Evolutionary conservation across 2,329 filamentous ascomycete genomes (phyloP), one percentile per base, ranked within the genome.

Genomic region (Hymenoscyphus scutula): DNA sequence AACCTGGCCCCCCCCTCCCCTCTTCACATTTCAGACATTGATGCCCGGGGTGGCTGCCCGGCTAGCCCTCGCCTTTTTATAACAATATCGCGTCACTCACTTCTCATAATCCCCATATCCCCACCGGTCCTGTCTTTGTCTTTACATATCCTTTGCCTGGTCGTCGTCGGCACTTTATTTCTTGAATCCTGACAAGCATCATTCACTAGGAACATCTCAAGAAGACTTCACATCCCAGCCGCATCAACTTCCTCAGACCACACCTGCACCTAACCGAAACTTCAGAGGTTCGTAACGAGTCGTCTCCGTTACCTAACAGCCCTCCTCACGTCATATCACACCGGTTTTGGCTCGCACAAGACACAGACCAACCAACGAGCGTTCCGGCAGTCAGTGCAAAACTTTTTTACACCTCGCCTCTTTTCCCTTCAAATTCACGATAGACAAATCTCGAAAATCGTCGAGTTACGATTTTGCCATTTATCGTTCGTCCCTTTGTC

Each of bases 251-350:
- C 45, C 45, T 23, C 45, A 51, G 45, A 23, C 45, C 45, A 51
- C 45, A 23, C 8, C 60, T 63, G 64, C 61, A 62, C 38, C 19
- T n/a, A 41, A 57, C 62, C 64, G 60, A 64, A 25, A 55, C 19
- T 23, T 51, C 30, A 53, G 51, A 15, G 54, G 41, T 56, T 53
- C 32, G 37, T 48, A 37, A 58, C 56, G 34, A 48, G 56, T 59
- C 23, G 58, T 61, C 63, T 55, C 60, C 65, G 65, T 66, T 66
- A 67, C 64, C 64, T 65, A 65, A 67, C 62, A 56, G 59, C 60
- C 19, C 53, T 55, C 54, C 60, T 64, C 58, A 59, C 60, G 60
- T 67, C 66, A 61, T 64, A 64, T 41, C 56, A 51, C 56, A 38
- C 55, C 56, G 38, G 37, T 13, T 29, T 38, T 34, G 29, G 25